Conservation (phyloP, 2,329 filamentous ascomycete species). For the Nemania abortiva region DNA sequence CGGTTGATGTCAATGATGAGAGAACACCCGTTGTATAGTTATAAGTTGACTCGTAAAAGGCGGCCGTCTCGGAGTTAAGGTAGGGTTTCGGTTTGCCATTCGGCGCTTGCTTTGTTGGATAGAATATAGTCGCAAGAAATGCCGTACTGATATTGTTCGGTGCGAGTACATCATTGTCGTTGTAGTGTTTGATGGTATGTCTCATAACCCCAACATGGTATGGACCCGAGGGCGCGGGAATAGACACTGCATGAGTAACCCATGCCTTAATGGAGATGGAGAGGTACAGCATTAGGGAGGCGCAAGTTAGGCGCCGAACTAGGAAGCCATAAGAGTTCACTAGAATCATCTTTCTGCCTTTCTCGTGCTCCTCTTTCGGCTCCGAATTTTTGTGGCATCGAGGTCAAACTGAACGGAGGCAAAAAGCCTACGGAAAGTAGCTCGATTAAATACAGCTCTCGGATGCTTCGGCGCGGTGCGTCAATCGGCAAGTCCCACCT, state of each 20-base stretch:
- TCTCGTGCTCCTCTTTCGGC: too few species aligned
- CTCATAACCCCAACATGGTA: slow-evolving; percentile 1
- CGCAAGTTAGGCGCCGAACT: not conserved
- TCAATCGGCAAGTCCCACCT: too few species aligned
- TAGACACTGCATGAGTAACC: not conserved
- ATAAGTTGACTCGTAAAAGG: slow-evolving; percentile 18
- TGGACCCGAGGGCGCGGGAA: not conserved
- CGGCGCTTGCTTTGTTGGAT: slow-evolving; percentile 21
- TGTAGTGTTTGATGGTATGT: slow-evolving; percentile 1
- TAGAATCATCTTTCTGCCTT: not conserved
- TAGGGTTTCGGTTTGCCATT: not conserved
- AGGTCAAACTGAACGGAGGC: too few species aligned
- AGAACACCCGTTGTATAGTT: slow-evolving; percentile 15
- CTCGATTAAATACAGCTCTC: too few species aligned
- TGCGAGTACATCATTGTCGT: slow-evolving; percentile 18
- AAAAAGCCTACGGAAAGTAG: too few species aligned
- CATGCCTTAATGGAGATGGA: not conserved
- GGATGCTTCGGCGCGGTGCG: too few species aligned
- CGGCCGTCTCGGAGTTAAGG: slow-evolving; percentile 21
- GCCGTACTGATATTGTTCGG: slow-evolving; percentile 34
- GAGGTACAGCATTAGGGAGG: not conserved
- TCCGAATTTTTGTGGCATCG: too few species aligned
- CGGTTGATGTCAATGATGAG: slow-evolving; percentile 20
- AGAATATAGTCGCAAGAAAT: slow-evolving; percentile 39
- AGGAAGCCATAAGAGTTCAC: not conserved